Base-by-base conservation (phyloP, 805 yeast species). In the Candida silvicultrix region DNA sequence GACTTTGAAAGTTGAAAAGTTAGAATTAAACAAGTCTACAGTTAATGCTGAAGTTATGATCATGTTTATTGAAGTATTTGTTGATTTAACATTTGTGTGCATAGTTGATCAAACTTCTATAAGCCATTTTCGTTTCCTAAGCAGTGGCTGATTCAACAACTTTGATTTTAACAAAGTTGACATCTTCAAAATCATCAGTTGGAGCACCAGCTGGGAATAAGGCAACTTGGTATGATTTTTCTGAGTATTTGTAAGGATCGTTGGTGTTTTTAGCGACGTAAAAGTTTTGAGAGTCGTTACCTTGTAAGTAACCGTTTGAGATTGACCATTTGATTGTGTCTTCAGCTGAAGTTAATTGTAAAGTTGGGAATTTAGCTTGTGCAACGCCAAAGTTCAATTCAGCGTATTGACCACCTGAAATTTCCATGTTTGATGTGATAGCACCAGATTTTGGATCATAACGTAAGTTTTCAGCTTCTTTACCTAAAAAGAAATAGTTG, bases 251-350 rank as follows among this genome's bases (percentile, higher is more conserved):
- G 63, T 73, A 74, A 21, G 77, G 75, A 53, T 74, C 79, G 39
- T 53, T 54, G 48, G 68, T 63, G 62, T 71, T 66, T 66, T 63
- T 69, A 52, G 69, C 68, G 43, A 71, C 78, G 53, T 60, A 68
- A 62, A 73, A 70, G 22, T 59, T 60, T 22, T 50, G 52, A 18
- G 67, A 46, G 38, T 70, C 69, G 38, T 64, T 56, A 45, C 62
- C 59, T 14, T 47, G 41, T 41, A 72, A 55, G 18, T 48, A 44
- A 32, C 60, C 65, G 42, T 51, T 45, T 11, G 41, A 38, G 18
- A 52, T 12, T 4, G 37, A 11, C 55, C 55, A 55, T 10, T 32
- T 37, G 31, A 19, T 48, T 42, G 34, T 48, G 50, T 18, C 9
- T 20, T 2, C 16, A 19, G 19, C 43, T 12, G 16, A 25, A 15